phyloP scores from a whole-genome alignment of 345 rosid genomes.

The Microthlaspi erraticum region DNA sequence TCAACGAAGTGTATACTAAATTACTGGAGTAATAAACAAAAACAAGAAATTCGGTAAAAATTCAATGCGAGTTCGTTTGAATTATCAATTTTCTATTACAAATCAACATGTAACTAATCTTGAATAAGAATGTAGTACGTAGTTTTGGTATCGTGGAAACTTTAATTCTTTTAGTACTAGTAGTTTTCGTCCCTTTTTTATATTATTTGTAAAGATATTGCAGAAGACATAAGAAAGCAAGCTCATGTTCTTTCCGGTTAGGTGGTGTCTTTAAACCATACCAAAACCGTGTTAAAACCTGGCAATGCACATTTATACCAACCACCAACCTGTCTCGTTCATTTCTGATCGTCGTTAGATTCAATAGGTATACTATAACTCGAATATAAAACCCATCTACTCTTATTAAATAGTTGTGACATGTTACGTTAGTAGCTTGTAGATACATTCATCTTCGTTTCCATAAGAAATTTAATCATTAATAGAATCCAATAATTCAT shows the following conservation, averaged over 20 bases:
- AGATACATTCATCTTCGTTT: constrained; percentile 34
- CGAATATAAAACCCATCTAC: constrained; percentile 11
- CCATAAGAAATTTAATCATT: constrained; percentile 15
- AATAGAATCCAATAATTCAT: constrained; percentile 40
- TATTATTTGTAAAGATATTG: not conserved
- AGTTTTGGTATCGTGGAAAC: not conserved
- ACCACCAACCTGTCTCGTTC: constrained; percentile 41
- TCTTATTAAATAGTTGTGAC: not conserved
- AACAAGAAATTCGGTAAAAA: not conserved
- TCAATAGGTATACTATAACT: constrained; percentile 29
- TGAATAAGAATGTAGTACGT: not conserved
- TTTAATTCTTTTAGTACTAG: not conserved
- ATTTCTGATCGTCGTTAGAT: constrained; percentile 23
- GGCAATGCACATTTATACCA: constrained; percentile 43
- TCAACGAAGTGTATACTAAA: not conserved
- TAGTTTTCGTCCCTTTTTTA: not conserved
- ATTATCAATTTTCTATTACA: not conserved
- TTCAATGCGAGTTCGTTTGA: not conserved
- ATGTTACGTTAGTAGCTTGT: constrained; percentile 15
- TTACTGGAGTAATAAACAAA: not conserved
- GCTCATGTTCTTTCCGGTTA: constrained; percentile 27
- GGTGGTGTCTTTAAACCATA: constrained; percentile 36
- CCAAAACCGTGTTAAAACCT: constrained; percentile 48
- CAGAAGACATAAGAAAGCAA: constrained; percentile 32
- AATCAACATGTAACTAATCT: not conserved